Evolutionary conservation across 1,139 yeast genomes (phyloP).

Genomic region (Pichia norvegensis): DNA sequence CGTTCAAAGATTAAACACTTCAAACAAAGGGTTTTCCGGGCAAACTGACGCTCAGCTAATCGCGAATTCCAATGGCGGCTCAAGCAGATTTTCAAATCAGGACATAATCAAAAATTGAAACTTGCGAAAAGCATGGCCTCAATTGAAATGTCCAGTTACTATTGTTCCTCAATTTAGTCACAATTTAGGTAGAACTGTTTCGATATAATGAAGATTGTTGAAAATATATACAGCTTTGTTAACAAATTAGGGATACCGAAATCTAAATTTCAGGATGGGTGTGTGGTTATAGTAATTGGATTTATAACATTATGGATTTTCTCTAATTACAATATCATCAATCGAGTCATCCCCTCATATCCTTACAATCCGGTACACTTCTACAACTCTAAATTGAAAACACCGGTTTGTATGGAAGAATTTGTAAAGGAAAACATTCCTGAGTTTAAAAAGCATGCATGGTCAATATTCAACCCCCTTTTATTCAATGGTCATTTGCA

Average conservation of each 20-base stretch:
- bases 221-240: conserved; percentile 1
- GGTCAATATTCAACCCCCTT: conserved; percentile 54
- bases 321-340: conserved; percentile 12
- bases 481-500: conserved; percentile 72
- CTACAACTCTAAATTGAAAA: not conserved
- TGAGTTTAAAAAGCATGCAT: conserved; percentile 36
- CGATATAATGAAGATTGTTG: not conserved
- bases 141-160: too few relatives aligned
- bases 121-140: too few relatives aligned
- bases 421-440: conserved; percentile 31
- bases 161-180: too few relatives aligned
- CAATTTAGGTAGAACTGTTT: not conserved
- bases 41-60: too few relatives aligned
- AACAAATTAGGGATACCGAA: conserved; percentile 5
- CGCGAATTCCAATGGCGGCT: too few relatives aligned
- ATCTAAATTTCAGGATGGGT: conserved; percentile 7
- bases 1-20: too few relatives aligned
- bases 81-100: too few relatives aligned
- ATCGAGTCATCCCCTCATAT: conserved; percentile 12
- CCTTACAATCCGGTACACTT: conserved; percentile 13
- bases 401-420: conserved; percentile 8
- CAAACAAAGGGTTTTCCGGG: too few relatives aligned
- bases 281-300: conserved; percentile 9
- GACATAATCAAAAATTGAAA: too few relatives aligned
- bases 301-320: not conserved